phyloP scores from a whole-genome alignment of 352 stramenopile species.

The Halophytophthora polymorphica region DNA sequence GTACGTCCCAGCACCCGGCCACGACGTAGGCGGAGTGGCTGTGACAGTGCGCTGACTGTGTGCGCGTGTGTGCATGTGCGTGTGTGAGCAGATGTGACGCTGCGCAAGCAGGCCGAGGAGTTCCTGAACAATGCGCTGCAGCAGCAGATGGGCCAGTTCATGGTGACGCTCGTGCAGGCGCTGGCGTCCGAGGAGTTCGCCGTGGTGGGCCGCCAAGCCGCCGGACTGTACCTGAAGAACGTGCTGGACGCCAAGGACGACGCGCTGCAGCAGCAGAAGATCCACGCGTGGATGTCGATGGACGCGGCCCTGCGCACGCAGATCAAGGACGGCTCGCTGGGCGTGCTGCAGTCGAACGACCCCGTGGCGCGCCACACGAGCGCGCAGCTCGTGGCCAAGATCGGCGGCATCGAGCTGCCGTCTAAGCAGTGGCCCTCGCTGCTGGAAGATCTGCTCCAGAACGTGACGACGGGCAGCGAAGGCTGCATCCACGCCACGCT shows the following conservation, averaged over 20 bases:
- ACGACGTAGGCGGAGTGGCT: too few species aligned
- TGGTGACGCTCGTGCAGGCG: conserved; percentile 81
- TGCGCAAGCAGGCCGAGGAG: conserved; percentile 82
- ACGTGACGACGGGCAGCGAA: conserved; percentile 86
- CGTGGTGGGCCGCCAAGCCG: conserved; percentile 69
- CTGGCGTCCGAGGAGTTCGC: conserved; percentile 76
- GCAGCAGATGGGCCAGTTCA: conserved; percentile 79
- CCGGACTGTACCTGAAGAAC: conserved; percentile 86
- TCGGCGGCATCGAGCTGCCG: conserved; percentile 93
- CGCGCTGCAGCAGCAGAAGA: conserved; percentile 75
- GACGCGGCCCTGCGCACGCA: conserved; percentile 59
- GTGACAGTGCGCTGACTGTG: neutral
- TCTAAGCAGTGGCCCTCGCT: conserved; percentile 93
- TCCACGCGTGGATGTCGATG: conserved; percentile 75
- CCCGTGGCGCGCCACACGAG: conserved; percentile 77
- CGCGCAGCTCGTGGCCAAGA: conserved; percentile 92
- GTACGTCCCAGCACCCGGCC: conserved; percentile 20
- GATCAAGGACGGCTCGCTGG: conserved; percentile 75
- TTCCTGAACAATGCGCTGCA: conserved; percentile 78
- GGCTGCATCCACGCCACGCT: conserved; percentile 90
- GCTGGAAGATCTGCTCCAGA: conserved; percentile 89
- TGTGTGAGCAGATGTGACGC: conserved; percentile 41
- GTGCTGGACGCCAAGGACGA: conserved; percentile 85
- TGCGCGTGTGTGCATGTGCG: conserved; percentile 3
- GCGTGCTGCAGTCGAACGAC: conserved; percentile 63